Conservation (phyloP, 208 protist species). For the Crithidia expoeki region DNA sequence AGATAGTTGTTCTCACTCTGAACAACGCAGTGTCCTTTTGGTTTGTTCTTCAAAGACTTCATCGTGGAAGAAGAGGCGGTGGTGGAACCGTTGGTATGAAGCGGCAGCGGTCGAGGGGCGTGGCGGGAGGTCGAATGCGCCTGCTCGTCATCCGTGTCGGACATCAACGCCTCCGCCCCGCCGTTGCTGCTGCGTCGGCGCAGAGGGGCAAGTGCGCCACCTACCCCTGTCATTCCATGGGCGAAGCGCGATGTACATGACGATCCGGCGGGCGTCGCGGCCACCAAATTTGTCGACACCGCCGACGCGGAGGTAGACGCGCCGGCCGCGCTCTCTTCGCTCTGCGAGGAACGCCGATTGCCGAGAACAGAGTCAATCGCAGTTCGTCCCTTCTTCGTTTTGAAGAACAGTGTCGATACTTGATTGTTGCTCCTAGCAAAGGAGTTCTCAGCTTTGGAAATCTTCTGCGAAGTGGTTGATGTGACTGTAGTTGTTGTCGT, state of each 20-base stretch:
- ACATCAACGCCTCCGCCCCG: background rate
- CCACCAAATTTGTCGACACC: background rate
- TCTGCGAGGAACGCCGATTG: slow-evolving; percentile 3
- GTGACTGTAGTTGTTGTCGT: background rate
- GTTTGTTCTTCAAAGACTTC: background rate
- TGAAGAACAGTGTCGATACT: slow-evolving; percentile 17
- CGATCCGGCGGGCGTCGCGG: background rate
- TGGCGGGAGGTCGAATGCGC: background rate
- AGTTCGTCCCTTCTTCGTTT: slow-evolving; percentile 5
- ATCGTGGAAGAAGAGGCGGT: background rate
- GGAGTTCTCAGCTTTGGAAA: background rate
- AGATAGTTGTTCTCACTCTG: background rate
- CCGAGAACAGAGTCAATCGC: background rate
- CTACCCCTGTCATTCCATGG: background rate
- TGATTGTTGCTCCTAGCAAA: background rate
- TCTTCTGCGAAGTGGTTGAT: background rate
- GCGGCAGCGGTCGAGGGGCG: background rate
- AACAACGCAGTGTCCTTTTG: background rate
- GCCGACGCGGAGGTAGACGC: background rate
- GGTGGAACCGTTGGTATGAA: background rate
- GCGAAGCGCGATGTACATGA: background rate
- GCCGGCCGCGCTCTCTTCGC: slow-evolving; percentile 4
- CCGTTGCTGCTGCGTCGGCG: slow-evolving; percentile 3
- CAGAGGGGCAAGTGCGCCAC: slow-evolving; percentile 2
- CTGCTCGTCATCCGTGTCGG: slow-evolving; percentile 2